Percentiles rank a stretch among this genome's conserved stretches.
These are phyloP conservation scores for Tuber borchii DNA, from an alignment of 495 filamentous ascomycete species.

Conservation along the genomic window DNA sequence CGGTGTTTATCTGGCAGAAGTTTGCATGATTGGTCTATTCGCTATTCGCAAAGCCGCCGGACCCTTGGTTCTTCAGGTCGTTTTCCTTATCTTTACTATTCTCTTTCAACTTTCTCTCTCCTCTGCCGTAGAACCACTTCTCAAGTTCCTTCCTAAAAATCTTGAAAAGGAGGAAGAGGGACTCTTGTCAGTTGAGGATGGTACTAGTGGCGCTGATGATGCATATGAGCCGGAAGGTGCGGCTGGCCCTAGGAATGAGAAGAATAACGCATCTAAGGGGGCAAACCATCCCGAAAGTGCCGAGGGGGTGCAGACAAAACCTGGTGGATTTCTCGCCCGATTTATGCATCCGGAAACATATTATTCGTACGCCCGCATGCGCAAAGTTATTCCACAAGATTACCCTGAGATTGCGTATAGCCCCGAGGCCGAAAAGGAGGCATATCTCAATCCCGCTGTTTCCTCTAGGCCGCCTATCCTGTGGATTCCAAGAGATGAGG, in stretches of 20 bases:
- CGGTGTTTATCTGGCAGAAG: conserved; percentile 74
- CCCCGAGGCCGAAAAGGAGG: conserved; percentile 56
- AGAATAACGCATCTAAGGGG: conserved; percentile 9
- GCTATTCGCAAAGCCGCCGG: conserved; percentile 64
- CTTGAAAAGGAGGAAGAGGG: conserved; percentile 56
- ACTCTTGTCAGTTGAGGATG: conserved; percentile 49
- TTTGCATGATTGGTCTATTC: conserved; percentile 89
- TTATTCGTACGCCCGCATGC: conserved; percentile 62
- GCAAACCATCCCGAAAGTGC: conserved; percentile 29
- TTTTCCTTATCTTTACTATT: conserved; percentile 70
- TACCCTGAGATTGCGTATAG: conserved; percentile 51
- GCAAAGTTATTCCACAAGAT: conserved; percentile 60
- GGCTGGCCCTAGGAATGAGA: conserved; percentile 5
- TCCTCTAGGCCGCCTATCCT: conserved; percentile 59
- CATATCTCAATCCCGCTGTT: conserved; percentile 72
- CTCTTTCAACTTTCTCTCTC: conserved; percentile 81
- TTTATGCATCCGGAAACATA: conserved; percentile 77
- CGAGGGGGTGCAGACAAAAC: conserved; percentile 42
- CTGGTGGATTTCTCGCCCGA: conserved; percentile 51
- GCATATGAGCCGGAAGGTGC: conserved; percentile 5
- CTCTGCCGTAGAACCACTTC: conserved; percentile 66
- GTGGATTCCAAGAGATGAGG: conserved; percentile 74
- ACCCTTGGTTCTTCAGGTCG: conserved; percentile 74
- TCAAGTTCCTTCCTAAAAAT: conserved; percentile 67
- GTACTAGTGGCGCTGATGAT: conserved; percentile 25